Conservation (phyloP, 441 rosid genomes). For the Cnidoscolus chayamansa region DNA sequence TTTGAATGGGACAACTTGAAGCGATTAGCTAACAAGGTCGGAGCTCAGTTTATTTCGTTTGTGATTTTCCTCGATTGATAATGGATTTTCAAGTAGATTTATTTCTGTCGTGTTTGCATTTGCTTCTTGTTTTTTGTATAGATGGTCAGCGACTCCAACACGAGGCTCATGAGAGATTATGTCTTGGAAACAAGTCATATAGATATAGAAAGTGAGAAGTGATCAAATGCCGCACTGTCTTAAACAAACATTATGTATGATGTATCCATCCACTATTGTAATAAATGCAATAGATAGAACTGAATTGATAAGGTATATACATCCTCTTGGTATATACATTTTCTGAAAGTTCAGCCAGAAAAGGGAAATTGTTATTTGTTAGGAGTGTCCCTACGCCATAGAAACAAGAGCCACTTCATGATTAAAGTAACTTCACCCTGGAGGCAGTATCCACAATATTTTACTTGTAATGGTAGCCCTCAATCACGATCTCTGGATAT, state of each 20-base stretch:
- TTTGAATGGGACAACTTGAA: slow-evolving; percentile 84
- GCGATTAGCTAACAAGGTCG: slow-evolving; percentile 53
- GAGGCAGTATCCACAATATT: background rate
- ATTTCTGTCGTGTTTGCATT: background rate
- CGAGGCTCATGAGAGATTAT: slow-evolving; percentile 71
- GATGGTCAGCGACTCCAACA: slow-evolving; percentile 61
- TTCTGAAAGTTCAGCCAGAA: background rate
- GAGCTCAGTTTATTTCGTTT: slow-evolving; percentile 3
- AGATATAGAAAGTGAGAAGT: slow-evolving; percentile 34
- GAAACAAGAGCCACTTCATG: background rate
- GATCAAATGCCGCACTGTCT: slow-evolving; percentile 12
- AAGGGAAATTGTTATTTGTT: background rate
- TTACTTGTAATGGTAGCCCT: background rate
- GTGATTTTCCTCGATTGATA: background rate
- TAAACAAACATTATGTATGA: too few species aligned
- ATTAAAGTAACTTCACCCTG: background rate
- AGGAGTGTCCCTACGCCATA: too few species aligned
- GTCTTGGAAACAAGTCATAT: slow-evolving; percentile 57
- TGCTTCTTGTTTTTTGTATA: slow-evolving; percentile 28
- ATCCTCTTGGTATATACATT: background rate
- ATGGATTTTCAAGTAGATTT: background rate
- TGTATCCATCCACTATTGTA: background rate
- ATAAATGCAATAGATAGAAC: background rate
- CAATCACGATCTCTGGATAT: background rate
- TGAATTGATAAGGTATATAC: background rate